These are phyloP conservation scores for Teratosphaeria zuluensis DNA, from an alignment of 2,329 filamentous ascomycete genomes.

Conservation along the genomic window DNA sequence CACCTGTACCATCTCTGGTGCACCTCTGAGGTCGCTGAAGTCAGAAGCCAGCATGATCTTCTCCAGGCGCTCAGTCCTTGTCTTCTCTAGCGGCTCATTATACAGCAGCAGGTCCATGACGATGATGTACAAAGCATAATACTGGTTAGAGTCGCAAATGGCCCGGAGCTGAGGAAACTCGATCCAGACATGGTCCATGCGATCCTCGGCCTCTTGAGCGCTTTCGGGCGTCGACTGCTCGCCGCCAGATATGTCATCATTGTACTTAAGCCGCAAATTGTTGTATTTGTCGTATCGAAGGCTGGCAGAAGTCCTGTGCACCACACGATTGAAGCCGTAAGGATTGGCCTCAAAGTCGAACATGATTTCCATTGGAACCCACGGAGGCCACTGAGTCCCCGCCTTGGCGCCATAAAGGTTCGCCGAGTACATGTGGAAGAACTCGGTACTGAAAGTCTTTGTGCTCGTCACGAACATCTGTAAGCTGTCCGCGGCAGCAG, in stretches of 20 bases:
- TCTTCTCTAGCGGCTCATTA: conserved; percentile 92
- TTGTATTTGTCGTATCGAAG: conserved; percentile 98
- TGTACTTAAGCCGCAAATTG: conserved; percentile 89
- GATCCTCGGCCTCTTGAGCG: conserved; percentile 45
- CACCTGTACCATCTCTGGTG: conserved; percentile 83
- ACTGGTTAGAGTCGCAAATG: conserved; percentile 95
- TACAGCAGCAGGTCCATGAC: conserved; percentile 93
- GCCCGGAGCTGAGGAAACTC: conserved; percentile 90
- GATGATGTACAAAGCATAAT: conserved; percentile 97
- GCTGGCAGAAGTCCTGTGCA: conserved; percentile 91
- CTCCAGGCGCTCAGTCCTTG: conserved; percentile 85
- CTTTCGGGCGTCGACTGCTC: conserved; percentile 32
- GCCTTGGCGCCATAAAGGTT: conserved; percentile 81
- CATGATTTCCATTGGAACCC: conserved; percentile 97
- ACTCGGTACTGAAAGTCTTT: conserved; percentile 74
- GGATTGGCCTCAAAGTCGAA: conserved; percentile 91
- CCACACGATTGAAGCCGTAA: conserved; percentile 94
- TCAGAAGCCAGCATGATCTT: conserved; percentile 99
- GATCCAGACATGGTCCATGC: conserved; percentile 95
- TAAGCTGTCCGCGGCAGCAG: conserved; percentile 91
- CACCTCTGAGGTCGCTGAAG: conserved; percentile 90
- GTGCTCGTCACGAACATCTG: conserved; percentile 97
- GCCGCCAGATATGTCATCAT: conserved; percentile 74
- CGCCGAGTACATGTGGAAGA: conserved; percentile 87
- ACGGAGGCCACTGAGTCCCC: conserved; percentile 89